Base-by-base conservation (phyloP, 352 stramenopile genomes). In the Halophytophthora polymorphica region DNA sequence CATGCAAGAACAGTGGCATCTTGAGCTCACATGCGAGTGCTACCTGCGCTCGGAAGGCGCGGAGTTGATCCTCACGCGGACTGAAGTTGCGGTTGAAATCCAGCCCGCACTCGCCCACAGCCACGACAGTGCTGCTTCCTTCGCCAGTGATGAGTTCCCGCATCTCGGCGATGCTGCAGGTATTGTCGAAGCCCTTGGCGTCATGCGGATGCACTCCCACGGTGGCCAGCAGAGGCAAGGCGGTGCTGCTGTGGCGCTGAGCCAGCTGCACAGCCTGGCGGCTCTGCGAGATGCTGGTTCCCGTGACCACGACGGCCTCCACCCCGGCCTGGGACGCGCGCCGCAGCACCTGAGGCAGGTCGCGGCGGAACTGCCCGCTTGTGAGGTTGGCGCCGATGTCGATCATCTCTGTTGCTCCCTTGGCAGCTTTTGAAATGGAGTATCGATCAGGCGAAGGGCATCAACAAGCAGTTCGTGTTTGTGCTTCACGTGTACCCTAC, bases 81-180 rank as follows among this genome's bases (percentile, higher is more conserved):
- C 82, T 97, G 75, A 98, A 99, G 50, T 98, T 72, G 28, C 94
- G 85, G 71, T 98, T 97, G 58, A 98, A 98, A 67, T 98, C 95
- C 14, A 98, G 71, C 36, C 95, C 96, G 55, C 89, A 98, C 68
- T 98, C 96, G 39, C 95, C 96, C 19, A 98, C 75, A 13, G 95
- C 96, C 28, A 90, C 84, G 25, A 97, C 84, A 40, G 81, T 74
- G 40, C 64, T 66, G 31, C 69, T 66, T 6, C 55, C 56, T 38
- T 85, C 59, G 35, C 53, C 23, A 22, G 51, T 28, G 22, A 82
- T 76, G 13, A 90, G 21, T 31, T 62, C 52, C 0, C 68, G 60
- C 68, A 86, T 87, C 52, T 74, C 62, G 0, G 41, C 50, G 11
- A 75, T 50, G 4, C 64, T 76, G 13, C 39, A 43, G 13, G 21